Percentiles rank a stretch among this genome's conserved stretches.
Conservation (phyloP, 768 basidiomycete genomes). For the Mycena filopes region DNA sequence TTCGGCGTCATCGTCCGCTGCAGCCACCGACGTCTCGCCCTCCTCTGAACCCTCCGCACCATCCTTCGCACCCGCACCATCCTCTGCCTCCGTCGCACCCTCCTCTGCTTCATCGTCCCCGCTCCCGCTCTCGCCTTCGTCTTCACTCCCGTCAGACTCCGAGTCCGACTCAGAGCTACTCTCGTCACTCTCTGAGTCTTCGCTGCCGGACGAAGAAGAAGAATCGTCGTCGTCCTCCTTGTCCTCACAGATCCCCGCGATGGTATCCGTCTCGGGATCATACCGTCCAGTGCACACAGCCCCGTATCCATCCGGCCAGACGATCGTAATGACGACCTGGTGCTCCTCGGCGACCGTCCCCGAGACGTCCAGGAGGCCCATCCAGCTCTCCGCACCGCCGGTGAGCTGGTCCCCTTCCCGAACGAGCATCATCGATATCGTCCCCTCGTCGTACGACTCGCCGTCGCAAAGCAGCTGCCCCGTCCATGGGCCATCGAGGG, state of each 20-base stretch:
- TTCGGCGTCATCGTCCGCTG: neutral
- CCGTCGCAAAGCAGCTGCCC: conserved; percentile 8
- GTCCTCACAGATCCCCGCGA: conserved; percentile 14
- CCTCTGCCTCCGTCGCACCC: conserved; percentile 1
- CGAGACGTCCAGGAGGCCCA: neutral
- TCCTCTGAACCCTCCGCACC: conserved; percentile 5
- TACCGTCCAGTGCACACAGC: conserved; percentile 23
- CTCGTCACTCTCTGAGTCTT: no score
- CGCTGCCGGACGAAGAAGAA: no score
- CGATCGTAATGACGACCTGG: conserved; percentile 17
- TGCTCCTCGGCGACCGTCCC: conserved; percentile 21
- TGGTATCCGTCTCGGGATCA: conserved; percentile 17
- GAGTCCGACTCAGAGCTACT: no score
- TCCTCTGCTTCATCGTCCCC: neutral
- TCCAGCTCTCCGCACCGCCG: conserved; percentile 17
- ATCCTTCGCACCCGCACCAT: neutral
- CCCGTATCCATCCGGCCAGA: conserved; percentile 16
- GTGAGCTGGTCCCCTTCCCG: conserved; percentile 17
- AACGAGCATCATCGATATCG: conserved; percentile 20
- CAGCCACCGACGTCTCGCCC: neutral
- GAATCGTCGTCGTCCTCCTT: neutral
- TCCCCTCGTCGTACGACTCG: neutral
- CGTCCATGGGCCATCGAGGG: conserved; percentile 25
- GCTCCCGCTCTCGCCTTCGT: neutral
- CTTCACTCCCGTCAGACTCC: neutral